Conservation (phyloP, 2,329 filamentous ascomycete species). For the Cladosporium sp. region DNA sequence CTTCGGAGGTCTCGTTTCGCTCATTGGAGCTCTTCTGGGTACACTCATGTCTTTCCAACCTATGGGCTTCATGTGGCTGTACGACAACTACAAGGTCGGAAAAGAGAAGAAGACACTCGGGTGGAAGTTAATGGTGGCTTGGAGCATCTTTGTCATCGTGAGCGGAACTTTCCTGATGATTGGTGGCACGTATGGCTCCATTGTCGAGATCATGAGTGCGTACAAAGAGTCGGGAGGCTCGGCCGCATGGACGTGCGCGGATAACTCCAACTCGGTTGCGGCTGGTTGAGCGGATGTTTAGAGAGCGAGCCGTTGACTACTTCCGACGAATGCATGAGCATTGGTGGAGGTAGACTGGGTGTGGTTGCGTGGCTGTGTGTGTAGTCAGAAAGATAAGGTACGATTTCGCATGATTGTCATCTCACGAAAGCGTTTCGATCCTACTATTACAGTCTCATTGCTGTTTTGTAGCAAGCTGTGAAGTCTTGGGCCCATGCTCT, state of each 20-base stretch:
- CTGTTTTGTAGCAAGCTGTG: too few relatives aligned
- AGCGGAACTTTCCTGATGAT: constrained; percentile 45
- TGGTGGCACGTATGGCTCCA: constrained; percentile 41
- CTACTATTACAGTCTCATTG: too few relatives aligned
- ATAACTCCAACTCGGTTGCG: constrained; percentile 21
- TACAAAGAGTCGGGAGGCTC: constrained; percentile 15
- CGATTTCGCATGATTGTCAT: too few relatives aligned
- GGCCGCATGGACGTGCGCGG: constrained; percentile 20
- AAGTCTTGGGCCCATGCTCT: too few relatives aligned
- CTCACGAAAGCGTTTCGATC: too few relatives aligned
- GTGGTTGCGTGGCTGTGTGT: neutral
- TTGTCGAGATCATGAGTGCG: constrained; percentile 37
- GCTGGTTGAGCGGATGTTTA: neutral
- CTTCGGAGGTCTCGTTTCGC: constrained; percentile 45
- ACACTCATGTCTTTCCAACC: constrained; percentile 48
- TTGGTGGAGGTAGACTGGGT: too few relatives aligned
- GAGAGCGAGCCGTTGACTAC: too few relatives aligned
- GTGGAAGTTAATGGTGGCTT: constrained; percentile 38
- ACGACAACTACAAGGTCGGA: constrained; percentile 8
- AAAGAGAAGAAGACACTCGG: constrained; percentile 7
- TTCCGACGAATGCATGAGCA: too few relatives aligned
- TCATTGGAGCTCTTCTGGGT: constrained; percentile 46
- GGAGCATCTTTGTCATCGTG: constrained; percentile 48
- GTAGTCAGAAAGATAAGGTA: too few relatives aligned
- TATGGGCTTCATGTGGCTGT: constrained; percentile 33